These are phyloP conservation scores for Lasiosphaeriaceae sp. DNA, from an alignment of 495 filamentous ascomycete species.

Conservation along the genomic window DNA sequence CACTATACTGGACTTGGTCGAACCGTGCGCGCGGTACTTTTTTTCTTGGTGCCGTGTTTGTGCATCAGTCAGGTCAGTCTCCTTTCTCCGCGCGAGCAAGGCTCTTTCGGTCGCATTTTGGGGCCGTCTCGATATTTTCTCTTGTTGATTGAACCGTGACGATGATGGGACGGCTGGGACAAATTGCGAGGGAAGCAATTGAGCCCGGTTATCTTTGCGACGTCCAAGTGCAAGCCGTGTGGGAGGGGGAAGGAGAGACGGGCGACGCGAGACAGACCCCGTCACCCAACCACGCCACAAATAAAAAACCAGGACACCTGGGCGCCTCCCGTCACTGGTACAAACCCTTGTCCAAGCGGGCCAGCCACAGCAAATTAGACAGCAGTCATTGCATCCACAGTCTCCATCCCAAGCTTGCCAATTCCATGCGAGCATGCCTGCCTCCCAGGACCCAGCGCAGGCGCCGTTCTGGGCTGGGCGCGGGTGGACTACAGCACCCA, in stretches of 20 bases:
- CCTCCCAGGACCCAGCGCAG: background rate
- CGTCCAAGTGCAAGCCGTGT: background rate
- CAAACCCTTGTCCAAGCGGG: conserved; percentile 6
- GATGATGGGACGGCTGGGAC: background rate
- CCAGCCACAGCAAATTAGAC: conserved; percentile 25
- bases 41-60: conserved; percentile 3
- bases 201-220: background rate
- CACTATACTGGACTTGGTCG: conserved; percentile 12
- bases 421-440: background rate
- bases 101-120: no score
- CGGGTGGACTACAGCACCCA: no score
- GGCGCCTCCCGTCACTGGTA: background rate
- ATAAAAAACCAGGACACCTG: no score
- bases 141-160: background rate
- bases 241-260: background rate
- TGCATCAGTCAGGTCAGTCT: background rate
- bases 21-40: conserved; percentile 32
- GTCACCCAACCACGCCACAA: background rate
- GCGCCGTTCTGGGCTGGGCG: no score
- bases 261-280: background rate
- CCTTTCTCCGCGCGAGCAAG: no score
- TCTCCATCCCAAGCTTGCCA: background rate
- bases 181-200: background rate
- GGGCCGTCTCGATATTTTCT: no score
- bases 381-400: conserved; percentile 1